These are phyloP conservation scores for Papiliotrema fonsecae DNA, from an alignment of 1,284 basidiomycete genomes.

Conservation along the genomic window DNA sequence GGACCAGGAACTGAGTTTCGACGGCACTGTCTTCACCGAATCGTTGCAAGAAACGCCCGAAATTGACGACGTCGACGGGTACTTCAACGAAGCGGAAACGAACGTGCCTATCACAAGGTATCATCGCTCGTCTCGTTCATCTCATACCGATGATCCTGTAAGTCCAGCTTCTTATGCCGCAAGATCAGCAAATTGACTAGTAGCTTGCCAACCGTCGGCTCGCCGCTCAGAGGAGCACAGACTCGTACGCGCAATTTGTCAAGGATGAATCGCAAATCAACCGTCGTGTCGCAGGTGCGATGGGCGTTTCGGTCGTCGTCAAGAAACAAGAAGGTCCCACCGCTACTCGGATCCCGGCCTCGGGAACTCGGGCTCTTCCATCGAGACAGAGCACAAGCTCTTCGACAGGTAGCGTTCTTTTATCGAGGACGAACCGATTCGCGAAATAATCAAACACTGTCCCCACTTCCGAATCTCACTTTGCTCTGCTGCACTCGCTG, in stretches of 20 bases:
- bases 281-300: slow-evolving; percentile 16
- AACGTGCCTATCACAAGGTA: slow-evolving; percentile 11
- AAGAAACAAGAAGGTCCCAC: background rate
- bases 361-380: background rate
- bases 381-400: slow-evolving; percentile 6
- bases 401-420: slow-evolving; percentile 14
- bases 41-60: background rate
- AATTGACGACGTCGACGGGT: slow-evolving; percentile 6
- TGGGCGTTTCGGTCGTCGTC: slow-evolving; percentile 25
- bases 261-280: slow-evolving; percentile 26
- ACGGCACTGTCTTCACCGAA: slow-evolving; percentile 6
- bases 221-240: slow-evolving; percentile 3
- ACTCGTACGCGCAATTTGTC: slow-evolving; percentile 20
- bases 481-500: background rate
- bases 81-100: slow-evolving; percentile 10
- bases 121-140: background rate
- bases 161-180: background rate
- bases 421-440: slow-evolving; percentile 16
- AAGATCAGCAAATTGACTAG: no score
- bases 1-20: slow-evolving; percentile 9
- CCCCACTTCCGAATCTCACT: background rate
- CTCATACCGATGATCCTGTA: slow-evolving; percentile 3
- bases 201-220: no score
- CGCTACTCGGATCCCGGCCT: background rate
- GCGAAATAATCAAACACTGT: slow-evolving; percentile 1